Base-by-base conservation (phyloP, 2,329 filamentous ascomycete genomes). In the Arachnopeziza araneosa region DNA sequence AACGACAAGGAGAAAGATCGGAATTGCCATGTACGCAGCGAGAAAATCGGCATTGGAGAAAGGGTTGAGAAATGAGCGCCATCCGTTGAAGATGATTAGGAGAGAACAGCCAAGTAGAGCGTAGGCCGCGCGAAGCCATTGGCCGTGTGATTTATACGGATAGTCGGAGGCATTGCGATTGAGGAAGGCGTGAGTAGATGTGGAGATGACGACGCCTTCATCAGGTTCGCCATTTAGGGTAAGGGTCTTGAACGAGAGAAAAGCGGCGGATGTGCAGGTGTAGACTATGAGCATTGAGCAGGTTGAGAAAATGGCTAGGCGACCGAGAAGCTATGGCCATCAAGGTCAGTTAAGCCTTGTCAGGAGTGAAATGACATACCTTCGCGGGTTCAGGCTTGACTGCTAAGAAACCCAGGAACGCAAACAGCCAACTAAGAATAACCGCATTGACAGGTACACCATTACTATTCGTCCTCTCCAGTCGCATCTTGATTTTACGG, bases 391-490 rank as follows among this genome's bases (percentile, higher is more conserved):
- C n/a, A 44, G 50, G 51, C 24, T 73, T 73, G 24, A 70, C 66
- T 4, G 73, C 71, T 12, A 76, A 67, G 57, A 76, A 76, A 0
- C 73, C 71, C 4, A 77, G 64, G 19, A 75, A 70, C 0, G 71
- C 75, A 56, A 76, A 69, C 19, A 71, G 60, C 74, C 75, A 76
- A 52, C 69, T 73, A 1, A 70, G 62, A 22, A 73, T 66, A 8
- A 77, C 71, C 1, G 75, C 73, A n/a, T 67, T 71, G n/a, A 73
- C 64, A 0, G 75, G 75, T 9, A 76, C 74, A 7, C 75, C 75
- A 22, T 59, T 59, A n/a, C 65, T 69, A 6, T 68, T 73, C 2
- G 75, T 77, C 52, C 68, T 66, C 59, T 75, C 73, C 8, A 76
- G 64, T 49, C 73, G 63, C 30, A 64, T 60, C 48, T 72, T 67